Conservation (phyloP, 169 alveolate genomes). For the Babesia ovata region DNA sequence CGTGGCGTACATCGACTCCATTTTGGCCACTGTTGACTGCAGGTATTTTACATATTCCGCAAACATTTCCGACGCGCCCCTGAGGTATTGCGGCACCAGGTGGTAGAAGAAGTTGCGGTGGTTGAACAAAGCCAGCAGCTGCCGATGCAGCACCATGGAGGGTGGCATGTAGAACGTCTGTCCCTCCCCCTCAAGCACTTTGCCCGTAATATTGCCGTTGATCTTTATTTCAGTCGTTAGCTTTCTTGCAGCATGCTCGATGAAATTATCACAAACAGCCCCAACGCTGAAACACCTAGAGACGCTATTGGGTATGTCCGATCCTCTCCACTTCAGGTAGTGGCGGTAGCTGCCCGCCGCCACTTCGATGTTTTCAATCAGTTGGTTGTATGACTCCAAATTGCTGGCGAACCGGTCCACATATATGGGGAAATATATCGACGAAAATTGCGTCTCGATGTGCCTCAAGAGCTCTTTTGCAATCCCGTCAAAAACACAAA, state of each 20-base stretch:
- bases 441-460: constrained; percentile 40
- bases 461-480: constrained; percentile 31
- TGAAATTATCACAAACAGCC: constrained; percentile 44
- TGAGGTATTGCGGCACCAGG: constrained; percentile 59
- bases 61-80: constrained; percentile 41
- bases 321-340: constrained; percentile 60
- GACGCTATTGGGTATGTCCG: constrained; percentile 18
- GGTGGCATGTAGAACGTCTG: constrained; percentile 42
- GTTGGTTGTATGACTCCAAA: constrained; percentile 36
- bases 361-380: constrained; percentile 37
- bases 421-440: constrained; percentile 50
- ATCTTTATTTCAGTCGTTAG: constrained; percentile 6
- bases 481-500: constrained; percentile 46
- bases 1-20: constrained; percentile 5
- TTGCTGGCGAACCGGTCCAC: constrained; percentile 41
- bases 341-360: constrained; percentile 31
- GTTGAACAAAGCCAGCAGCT: constrained; percentile 20
- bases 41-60: constrained; percentile 35
- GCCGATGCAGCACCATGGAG: constrained; percentile 35
- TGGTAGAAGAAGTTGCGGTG: constrained; percentile 47
- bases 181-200: not conserved
- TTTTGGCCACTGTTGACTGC: constrained; percentile 16
- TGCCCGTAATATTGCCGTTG: constrained; percentile 19
- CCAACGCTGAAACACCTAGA: constrained; percentile 49
- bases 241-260: constrained; percentile 14